Percentiles rank a stretch among this genome's conserved stretches.
These are phyloP conservation scores for Penicillium flavigenum DNA, from an alignment of 495 filamentous ascomycete species.

Conservation along the genomic window DNA sequence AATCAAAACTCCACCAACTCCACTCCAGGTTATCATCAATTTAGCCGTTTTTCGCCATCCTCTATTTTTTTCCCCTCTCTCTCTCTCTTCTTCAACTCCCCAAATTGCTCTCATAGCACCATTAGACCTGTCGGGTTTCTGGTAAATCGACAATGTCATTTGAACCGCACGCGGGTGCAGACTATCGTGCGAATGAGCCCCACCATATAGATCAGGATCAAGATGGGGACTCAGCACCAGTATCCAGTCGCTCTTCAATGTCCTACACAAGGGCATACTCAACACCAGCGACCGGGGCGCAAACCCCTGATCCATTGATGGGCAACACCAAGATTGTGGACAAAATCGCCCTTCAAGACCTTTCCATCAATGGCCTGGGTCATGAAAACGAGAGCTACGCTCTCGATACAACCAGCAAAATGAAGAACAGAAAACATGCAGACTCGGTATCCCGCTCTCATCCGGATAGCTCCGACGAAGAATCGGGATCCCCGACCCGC, in stretches of 20 bases:
- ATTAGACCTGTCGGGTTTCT: background rate
- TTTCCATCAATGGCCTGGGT: conserved; percentile 16
- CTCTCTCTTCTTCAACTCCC: background rate
- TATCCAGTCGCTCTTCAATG: conserved; percentile 24
- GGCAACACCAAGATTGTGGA: conserved; percentile 16
- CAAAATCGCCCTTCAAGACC: conserved; percentile 19
- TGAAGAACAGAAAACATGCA: conserved; percentile 21
- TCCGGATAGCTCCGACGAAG: conserved; percentile 16
- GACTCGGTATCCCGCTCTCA: conserved; percentile 21
- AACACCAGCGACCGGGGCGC: conserved; percentile 27
- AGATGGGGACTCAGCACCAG: conserved; percentile 17
- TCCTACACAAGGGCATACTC: conserved; percentile 21
- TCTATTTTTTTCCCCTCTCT: background rate
- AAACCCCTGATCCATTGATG: conserved; percentile 28
- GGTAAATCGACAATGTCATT: conserved; percentile 13
- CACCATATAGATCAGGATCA: background rate
- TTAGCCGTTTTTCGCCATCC: background rate
- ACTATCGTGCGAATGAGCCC: conserved; percentile 8
- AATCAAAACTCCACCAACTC: conserved; percentile 3
- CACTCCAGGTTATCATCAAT: background rate
- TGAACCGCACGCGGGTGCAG: conserved; percentile 11
- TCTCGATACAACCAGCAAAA: conserved; percentile 15
- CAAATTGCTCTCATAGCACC: background rate
- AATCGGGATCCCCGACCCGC: conserved; percentile 22
- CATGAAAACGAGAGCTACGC: conserved; percentile 15